phyloP scores from a whole-genome alignment of 163 green algal species.

The Scenedesmus sp. region DNA sequence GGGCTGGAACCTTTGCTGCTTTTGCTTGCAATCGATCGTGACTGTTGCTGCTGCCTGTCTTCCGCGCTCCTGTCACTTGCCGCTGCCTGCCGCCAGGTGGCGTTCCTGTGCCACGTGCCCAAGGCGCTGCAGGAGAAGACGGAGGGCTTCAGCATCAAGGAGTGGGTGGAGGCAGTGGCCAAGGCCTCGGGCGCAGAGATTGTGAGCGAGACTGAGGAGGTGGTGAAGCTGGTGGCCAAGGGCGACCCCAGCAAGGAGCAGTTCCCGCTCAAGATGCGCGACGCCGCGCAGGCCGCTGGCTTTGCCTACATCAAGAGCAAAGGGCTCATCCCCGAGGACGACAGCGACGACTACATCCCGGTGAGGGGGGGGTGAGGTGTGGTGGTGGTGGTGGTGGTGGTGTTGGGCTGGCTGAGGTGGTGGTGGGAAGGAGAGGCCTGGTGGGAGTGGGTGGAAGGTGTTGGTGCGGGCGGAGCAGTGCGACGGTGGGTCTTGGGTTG shows the following conservation, averaged over 20 bases:
- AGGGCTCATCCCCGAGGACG: slow-evolving; percentile 78
- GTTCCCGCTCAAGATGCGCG: slow-evolving; percentile 90
- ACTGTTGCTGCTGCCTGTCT: background rate
- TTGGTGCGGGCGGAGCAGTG: background rate
- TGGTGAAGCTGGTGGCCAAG: slow-evolving; percentile 43
- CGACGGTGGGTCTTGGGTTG: background rate
- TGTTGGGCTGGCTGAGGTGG: background rate
- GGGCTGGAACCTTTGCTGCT: too few species aligned
- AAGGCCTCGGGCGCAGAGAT: slow-evolving; percentile 62
- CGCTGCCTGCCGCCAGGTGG: slow-evolving; percentile 59
- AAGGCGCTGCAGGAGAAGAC: slow-evolving; percentile 71
- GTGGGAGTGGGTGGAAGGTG: background rate
- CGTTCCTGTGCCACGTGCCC: slow-evolving; percentile 81
- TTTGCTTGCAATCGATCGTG: too few species aligned
- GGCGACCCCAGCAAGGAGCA: slow-evolving; percentile 64
- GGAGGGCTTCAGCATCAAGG: slow-evolving; percentile 65
- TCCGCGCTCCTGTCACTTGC: background rate
- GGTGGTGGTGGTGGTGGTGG: too few species aligned
- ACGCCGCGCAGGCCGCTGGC: slow-evolving; percentile 76
- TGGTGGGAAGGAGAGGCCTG: background rate
- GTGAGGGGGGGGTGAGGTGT: background rate
- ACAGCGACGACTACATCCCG: slow-evolving; percentile 71
- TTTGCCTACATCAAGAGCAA: slow-evolving; percentile 84
- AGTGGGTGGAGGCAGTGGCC: slow-evolving; percentile 77
- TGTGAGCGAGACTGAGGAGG: slow-evolving; percentile 69